These are phyloP conservation scores for Fomes fomentarius DNA, from an alignment of 1,284 basidiomycete genomes.

Conservation along the genomic window DNA sequence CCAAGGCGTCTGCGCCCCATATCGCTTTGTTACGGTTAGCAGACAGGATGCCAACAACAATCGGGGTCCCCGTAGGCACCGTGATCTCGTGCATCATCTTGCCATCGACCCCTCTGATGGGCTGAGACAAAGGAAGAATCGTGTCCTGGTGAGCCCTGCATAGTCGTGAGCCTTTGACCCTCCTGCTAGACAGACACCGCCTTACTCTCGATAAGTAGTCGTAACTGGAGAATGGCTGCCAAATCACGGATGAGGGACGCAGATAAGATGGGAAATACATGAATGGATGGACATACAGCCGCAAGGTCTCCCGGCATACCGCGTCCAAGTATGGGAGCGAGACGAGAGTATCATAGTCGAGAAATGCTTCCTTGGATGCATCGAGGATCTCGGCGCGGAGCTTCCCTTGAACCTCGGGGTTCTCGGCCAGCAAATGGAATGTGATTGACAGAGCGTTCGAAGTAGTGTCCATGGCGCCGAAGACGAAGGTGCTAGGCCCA, in stretches of 20 bases:
- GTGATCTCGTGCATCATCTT: conserved; percentile 40
- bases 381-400: conserved; percentile 31
- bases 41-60: conserved; percentile 28
- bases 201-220: conserved; percentile 7
- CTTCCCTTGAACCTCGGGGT: conserved; percentile 20
- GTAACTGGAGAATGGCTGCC: conserved; percentile 2
- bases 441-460: conserved; percentile 34
- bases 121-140: conserved; percentile 28
- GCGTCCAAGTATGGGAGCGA: conserved; percentile 37
- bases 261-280: conserved; percentile 1
- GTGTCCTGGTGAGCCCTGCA: conserved; percentile 27
- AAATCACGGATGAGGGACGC: background rate
- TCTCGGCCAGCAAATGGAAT: conserved; percentile 28
- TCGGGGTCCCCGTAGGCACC: conserved; percentile 42
- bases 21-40: conserved; percentile 30
- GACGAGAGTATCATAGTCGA: conserved; percentile 34
- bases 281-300: conserved; percentile 23
- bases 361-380: conserved; percentile 24
- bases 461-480: conserved; percentile 35
- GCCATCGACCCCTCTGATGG: conserved; percentile 30
- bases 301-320: conserved; percentile 36
- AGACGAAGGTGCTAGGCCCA: conserved; percentile 25
- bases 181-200: no score
- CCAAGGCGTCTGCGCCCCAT: conserved; percentile 33
- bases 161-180: background rate